phyloP scores from a whole-genome alignment of 805 yeast species.

The Cyberlindnera galapagoensis region DNA sequence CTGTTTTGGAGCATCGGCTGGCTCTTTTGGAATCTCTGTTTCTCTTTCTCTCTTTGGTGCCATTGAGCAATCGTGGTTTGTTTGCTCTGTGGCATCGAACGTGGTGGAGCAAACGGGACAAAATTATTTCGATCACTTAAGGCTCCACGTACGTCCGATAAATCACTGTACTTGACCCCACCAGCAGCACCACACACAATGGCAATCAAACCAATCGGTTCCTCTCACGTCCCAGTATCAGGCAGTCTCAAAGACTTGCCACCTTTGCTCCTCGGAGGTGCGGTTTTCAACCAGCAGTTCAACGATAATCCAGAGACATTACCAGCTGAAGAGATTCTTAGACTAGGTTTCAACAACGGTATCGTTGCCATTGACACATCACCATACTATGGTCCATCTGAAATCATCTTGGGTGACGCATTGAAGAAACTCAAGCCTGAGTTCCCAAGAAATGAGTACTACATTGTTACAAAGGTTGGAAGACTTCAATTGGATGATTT shows the following conservation, averaged over 20 bases:
- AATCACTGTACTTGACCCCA: background rate
- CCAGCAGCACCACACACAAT: conserved; percentile 1
- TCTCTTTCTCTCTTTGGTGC: conserved; percentile 3
- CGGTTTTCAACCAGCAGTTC: conserved; percentile 79
- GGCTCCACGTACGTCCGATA: background rate
- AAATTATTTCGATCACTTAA: no score
- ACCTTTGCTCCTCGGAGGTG: conserved; percentile 78
- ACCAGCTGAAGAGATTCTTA: conserved; percentile 52
- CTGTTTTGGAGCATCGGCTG: no score
- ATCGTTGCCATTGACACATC: conserved; percentile 82
- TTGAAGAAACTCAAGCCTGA: conserved; percentile 34
- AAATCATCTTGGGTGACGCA: conserved; percentile 64
- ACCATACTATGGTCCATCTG: conserved; percentile 91
- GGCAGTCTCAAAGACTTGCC: conserved; percentile 33
- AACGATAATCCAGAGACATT: conserved; percentile 57
- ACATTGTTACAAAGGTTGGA: conserved; percentile 83
- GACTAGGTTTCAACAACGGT: conserved; percentile 58
- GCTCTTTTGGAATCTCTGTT: no score
- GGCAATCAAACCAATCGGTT: conserved; percentile 17
- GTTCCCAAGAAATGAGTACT: conserved; percentile 53
- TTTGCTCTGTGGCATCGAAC: no score
- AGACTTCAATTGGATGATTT: conserved; percentile 62
- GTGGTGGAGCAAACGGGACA: no score
- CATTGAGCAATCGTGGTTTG: no score
- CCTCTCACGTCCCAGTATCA: conserved; percentile 13